These are phyloP conservation scores for Ceratocystis diversiconidia DNA, from an alignment of 2,329 filamentous ascomycete species.

Conservation along the genomic window DNA sequence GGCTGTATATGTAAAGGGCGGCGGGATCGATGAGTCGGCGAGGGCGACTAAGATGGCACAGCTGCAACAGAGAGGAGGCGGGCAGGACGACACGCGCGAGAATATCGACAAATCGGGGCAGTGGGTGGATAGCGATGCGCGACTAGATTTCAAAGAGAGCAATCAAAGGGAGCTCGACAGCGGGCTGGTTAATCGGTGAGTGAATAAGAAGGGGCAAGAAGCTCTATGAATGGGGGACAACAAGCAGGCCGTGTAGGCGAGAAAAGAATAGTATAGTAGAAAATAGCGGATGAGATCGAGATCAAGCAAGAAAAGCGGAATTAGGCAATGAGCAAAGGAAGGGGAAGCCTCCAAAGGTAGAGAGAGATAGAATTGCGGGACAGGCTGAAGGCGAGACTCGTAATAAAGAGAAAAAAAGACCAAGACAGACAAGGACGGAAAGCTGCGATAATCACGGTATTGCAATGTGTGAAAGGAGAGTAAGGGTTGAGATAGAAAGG, in stretches of 20 bases:
- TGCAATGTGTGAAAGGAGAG: slow-evolving; percentile 8
- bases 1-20: background rate
- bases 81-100: background rate
- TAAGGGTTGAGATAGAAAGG: slow-evolving; percentile 6
- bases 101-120: background rate
- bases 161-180: background rate
- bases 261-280: background rate
- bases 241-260: background rate
- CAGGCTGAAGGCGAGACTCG: background rate
- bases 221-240: background rate
- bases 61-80: background rate
- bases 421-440: background rate
- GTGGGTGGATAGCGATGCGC: background rate
- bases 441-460: background rate
- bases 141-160: background rate
- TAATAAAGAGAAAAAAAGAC: background rate
- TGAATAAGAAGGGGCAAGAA: background rate
- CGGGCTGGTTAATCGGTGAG: background rate
- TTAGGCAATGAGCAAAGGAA: background rate
- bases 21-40: background rate
- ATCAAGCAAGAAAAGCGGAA: background rate
- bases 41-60: background rate
- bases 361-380: background rate
- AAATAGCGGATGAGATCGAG: background rate
- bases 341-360: background rate